Evolutionary conservation across 345 rosid species (phyloP).

Genomic region (Eucalyptus dawsonii): DNA sequence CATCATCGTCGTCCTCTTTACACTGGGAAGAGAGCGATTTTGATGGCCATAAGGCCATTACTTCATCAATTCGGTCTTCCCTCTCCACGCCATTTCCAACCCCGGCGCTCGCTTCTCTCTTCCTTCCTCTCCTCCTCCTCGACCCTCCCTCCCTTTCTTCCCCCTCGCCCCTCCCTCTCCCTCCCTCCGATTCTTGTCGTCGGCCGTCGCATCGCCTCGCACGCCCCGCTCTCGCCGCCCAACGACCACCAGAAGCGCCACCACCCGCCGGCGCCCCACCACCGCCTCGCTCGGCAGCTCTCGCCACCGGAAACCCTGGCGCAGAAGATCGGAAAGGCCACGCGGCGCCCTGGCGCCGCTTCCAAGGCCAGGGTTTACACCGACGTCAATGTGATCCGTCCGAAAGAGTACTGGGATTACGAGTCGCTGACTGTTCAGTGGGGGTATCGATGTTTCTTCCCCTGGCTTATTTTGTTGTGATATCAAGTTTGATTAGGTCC

Average conservation of each 20-base stretch:
- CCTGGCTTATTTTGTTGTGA: background rate
- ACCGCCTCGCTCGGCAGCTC: background rate
- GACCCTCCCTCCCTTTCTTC: background rate
- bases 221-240: slow-evolving; percentile 5
- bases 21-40: background rate
- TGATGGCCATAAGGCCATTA: slow-evolving; percentile 76
- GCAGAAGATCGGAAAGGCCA: slow-evolving; percentile 91
- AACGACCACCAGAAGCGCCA: background rate
- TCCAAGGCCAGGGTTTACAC: slow-evolving; percentile 93
- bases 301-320: slow-evolving; percentile 61
- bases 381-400: slow-evolving; percentile 76
- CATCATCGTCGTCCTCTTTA: background rate
- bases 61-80: slow-evolving; percentile 18
- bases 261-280: background rate
- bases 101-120: background rate
- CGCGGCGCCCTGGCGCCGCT: slow-evolving; percentile 90
- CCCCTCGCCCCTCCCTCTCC: background rate
- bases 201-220: slow-evolving; percentile 23
- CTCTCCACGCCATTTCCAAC: background rate
- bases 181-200: background rate
- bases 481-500: background rate
- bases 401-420: slow-evolving; percentile 95
- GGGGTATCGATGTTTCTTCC: slow-evolving; percentile 38
- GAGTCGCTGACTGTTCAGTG: slow-evolving; percentile 67
- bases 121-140: background rate